Conservation (phyloP, 106 monocot genomes). For the Allium cepa region DNA sequence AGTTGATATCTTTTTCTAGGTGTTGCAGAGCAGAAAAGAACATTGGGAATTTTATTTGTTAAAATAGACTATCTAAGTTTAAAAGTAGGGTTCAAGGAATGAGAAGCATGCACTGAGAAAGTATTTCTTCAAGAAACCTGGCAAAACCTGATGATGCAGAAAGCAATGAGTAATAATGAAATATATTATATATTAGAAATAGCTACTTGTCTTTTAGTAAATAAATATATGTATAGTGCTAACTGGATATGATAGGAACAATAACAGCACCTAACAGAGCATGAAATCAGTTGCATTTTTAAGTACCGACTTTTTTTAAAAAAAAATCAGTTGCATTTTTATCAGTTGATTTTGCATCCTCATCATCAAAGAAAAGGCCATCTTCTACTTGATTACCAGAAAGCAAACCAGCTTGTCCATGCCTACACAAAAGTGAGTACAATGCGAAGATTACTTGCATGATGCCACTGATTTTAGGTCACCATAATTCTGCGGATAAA, state of each 20-base stretch:
- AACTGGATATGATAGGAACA: constrained; percentile 20
- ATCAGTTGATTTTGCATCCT: not conserved
- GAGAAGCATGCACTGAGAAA: not conserved
- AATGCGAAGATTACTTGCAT: constrained; percentile 27
- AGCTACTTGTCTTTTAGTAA: not conserved
- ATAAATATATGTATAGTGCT: not conserved
- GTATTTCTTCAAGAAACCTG: not conserved
- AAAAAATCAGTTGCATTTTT: constrained; percentile 2
- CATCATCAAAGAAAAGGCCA: constrained; percentile 2
- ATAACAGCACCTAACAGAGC: constrained; percentile 19
- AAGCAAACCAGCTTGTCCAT: constrained; percentile 12
- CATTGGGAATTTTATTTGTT: not conserved
- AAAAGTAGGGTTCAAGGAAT: not conserved
- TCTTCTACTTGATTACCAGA: constrained; percentile 2
- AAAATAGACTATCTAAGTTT: not conserved
- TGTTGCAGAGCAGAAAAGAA: not conserved
- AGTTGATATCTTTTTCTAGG: not conserved
- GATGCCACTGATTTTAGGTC: too few species aligned
- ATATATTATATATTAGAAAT: not conserved
- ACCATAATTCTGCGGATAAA: too few species aligned
- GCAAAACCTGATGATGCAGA: not conserved
- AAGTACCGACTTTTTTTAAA: constrained; percentile 5
- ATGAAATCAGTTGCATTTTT: constrained; percentile 9
- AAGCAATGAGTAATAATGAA: not conserved
- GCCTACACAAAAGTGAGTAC: constrained; percentile 22